phyloP scores from a whole-genome alignment of 2,329 filamentous ascomycete species.

The Penicillium sp. region DNA sequence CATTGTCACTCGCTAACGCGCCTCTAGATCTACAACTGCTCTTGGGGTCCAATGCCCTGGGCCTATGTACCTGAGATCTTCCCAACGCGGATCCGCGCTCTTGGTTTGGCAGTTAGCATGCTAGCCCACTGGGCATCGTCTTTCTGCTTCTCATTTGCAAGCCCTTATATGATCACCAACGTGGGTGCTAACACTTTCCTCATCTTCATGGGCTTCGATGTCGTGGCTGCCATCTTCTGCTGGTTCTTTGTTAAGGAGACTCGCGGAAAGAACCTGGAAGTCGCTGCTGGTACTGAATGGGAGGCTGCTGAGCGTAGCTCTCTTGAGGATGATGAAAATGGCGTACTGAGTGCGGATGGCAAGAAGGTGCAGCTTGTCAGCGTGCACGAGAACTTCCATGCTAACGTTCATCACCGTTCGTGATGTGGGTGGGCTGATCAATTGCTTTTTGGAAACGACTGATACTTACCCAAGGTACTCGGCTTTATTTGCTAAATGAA shows the following conservation, averaged over 20 bases:
- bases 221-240: conserved; percentile 46
- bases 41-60: conserved; percentile 30
- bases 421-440: not conserved
- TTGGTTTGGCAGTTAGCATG: conserved; percentile 28
- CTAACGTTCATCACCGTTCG: conserved; percentile 11
- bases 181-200: conserved; percentile 45
- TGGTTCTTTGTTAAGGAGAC: conserved; percentile 53
- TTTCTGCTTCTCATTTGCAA: conserved; percentile 31
- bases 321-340: conserved; percentile 13
- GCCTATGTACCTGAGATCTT: conserved; percentile 21
- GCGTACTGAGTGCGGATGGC: conserved; percentile 8
- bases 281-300: conserved; percentile 21
- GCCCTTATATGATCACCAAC: conserved; percentile 39
- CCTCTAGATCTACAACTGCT: conserved; percentile 26
- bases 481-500: not conserved
- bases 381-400: conserved; percentile 18
- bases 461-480: not conserved
- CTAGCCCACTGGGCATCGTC: conserved; percentile 31
- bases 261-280: conserved; percentile 48
- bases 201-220: conserved; percentile 38
- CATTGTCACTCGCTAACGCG: not conserved
- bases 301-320: conserved; percentile 13
- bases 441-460: not conserved
- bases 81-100: conserved; percentile 27
- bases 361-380: conserved; percentile 14